These are phyloP conservation scores for Leccinum brunneo-olivaceum DNA, from an alignment of 1,284 basidiomycete genomes.

Conservation along the genomic window DNA sequence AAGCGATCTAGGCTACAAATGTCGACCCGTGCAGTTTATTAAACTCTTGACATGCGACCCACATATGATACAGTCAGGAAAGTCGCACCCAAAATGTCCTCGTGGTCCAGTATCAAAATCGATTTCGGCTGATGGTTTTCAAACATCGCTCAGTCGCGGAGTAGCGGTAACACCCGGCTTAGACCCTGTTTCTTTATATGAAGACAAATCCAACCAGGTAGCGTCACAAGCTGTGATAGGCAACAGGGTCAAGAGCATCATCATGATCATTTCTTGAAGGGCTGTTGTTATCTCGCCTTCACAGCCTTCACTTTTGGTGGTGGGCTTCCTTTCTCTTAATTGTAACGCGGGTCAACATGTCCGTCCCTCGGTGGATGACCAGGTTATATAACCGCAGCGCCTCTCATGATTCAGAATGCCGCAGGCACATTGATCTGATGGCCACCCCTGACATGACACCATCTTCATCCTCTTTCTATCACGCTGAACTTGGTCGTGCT, in stretches of 20 bases:
- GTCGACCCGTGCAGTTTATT: constrained; percentile 9
- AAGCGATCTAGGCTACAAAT: constrained; percentile 3
- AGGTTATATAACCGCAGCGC: constrained; percentile 28
- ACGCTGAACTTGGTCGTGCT: constrained; percentile 46
- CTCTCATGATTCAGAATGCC: constrained; percentile 12
- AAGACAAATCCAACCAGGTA: constrained; percentile 9
- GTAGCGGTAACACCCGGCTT: constrained; percentile 19
- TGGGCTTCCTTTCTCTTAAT: constrained; percentile 6
- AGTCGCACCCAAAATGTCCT: constrained; percentile 17
- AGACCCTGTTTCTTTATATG: constrained; percentile 8
- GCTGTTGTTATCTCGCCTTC: constrained; percentile 13
- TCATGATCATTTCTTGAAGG: constrained; percentile 17
- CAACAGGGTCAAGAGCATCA: constrained; percentile 26
- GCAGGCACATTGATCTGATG: constrained; percentile 9
- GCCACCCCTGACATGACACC: constrained; percentile 16
- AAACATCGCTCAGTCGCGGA: constrained; percentile 8
- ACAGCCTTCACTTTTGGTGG: constrained; percentile 11
- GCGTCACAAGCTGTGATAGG: constrained; percentile 18
- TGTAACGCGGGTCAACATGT: constrained; percentile 18
- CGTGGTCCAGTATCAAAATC: constrained; percentile 12
- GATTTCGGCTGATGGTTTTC: constrained; percentile 14
- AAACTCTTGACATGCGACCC: constrained; percentile 6
- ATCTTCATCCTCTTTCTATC: constrained; percentile 36
- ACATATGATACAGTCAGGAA: no score
- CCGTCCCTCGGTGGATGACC: constrained; percentile 23